Base-by-base conservation (phyloP, 345 rosid genomes). In the Triadica sebifera region DNA sequence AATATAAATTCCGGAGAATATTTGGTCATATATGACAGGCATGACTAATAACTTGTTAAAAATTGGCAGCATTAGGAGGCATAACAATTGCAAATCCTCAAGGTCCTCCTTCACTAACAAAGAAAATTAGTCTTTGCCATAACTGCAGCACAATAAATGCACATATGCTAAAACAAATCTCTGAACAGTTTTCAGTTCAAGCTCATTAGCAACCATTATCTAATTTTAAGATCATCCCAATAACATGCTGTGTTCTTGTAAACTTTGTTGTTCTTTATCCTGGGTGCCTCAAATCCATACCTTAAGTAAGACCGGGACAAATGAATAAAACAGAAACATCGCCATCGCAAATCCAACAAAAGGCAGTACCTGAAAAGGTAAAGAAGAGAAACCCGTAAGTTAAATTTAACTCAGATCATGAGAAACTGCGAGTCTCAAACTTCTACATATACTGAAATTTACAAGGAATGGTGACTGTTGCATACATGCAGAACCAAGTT, bases 301-400 rank as follows among this genome's bases (percentile, higher is more conserved):
- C 97, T 88, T 94, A 57, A 94, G 97, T 80, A 92, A 80, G 70
- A 94, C 59, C 0, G 97, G 88, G 82, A 91, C 89, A 25, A 88
- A 81, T 0, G 98, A 89, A 91, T 94, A 91, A 63, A 89, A 94
- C 34, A 92, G 76, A 85, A 94, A 87, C 93, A 89, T 74, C 7
- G 90, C 88, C 69, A 87, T 25, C 2, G 97, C 69, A 61, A 84
- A 83, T 74, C 94, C 90, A 69, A 89, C 78, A 65, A 85, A 92
- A 17, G 93, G 88, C 55, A 88, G 75, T 67, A 90, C 87, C 97
- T 94, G 92, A 77, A 90, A 84, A 69, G 78, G 66, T 65, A 57
- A 75, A 22, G 43, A 16, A 71, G 43, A 70, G 59, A 17, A 61
- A 49, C 61, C 10, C 25, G 72, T 41, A 29, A 1, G 52, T 24